These are phyloP conservation scores for Lindgomyces ingoldianus DNA, from an alignment of 495 filamentous ascomycete species.

Conservation along the genomic window DNA sequence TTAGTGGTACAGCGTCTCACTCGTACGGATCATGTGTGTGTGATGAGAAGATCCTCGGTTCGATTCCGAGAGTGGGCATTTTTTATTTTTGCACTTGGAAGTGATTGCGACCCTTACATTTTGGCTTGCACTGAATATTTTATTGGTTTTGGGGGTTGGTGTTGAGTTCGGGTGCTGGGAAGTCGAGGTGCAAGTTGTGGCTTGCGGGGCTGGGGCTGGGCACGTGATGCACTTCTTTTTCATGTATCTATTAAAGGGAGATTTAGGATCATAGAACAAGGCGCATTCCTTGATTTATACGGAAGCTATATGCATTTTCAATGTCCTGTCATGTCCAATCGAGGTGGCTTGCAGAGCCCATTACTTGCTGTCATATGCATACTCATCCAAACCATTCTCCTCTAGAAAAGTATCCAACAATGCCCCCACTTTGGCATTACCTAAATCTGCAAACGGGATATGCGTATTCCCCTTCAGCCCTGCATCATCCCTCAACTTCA, in stretches of 20 bases:
- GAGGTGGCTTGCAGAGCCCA: no score
- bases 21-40: constrained; percentile 13
- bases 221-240: no score
- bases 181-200: no score
- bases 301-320: no score
- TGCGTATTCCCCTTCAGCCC: constrained; percentile 51
- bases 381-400: constrained; percentile 44
- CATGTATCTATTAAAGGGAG: no score
- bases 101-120: background rate
- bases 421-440: constrained; percentile 49
- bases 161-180: no score
- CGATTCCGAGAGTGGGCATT: constrained; percentile 24
- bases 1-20: constrained; percentile 30
- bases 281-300: no score
- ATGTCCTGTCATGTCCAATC: no score
- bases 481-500: constrained; percentile 47
- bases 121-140: no score
- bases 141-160: no score
- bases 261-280: no score
- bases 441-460: constrained; percentile 51
- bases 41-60: constrained; percentile 30
- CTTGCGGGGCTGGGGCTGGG: no score
- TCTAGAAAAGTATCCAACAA: constrained; percentile 48
- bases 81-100: background rate
- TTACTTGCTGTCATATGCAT: constrained; percentile 26